Conservation (phyloP, 306 rosid genomes). For the Cucurbita pepo region DNA sequence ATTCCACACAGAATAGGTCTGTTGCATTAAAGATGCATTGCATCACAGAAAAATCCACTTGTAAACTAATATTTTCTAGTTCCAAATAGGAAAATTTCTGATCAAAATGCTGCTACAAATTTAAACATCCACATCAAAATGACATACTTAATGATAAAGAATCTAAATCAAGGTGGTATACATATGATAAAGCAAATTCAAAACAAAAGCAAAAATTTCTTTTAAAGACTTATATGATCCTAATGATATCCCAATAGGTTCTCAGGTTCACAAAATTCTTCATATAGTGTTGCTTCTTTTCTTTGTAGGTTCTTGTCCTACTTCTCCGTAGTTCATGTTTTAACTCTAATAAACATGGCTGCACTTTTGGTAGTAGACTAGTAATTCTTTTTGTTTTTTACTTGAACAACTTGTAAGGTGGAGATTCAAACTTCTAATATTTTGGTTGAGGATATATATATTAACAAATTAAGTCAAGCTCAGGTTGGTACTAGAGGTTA, state of each 20-base stretch:
- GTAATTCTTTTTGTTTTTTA: neutral
- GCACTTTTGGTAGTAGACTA: neutral
- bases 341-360: neutral
- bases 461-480: neutral
- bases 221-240: neutral
- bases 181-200: neutral
- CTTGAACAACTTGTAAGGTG: neutral
- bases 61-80: neutral
- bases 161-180: neutral
- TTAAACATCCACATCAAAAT: neutral
- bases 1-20: neutral
- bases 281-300: neutral
- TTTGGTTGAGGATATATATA: neutral
- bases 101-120: neutral
- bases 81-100: neutral
- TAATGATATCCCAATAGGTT: neutral
- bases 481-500: too few species aligned
- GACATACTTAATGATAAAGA: neutral
- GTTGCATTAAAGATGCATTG: neutral
- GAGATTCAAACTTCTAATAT: neutral
- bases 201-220: neutral
- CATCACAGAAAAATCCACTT: neutral
- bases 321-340: neutral
- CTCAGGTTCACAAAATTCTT: neutral
- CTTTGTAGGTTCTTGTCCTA: neutral